phyloP scores from a whole-genome alignment of 495 filamentous ascomycete genomes.

The Hypoxylon lienhwacheense region DNA sequence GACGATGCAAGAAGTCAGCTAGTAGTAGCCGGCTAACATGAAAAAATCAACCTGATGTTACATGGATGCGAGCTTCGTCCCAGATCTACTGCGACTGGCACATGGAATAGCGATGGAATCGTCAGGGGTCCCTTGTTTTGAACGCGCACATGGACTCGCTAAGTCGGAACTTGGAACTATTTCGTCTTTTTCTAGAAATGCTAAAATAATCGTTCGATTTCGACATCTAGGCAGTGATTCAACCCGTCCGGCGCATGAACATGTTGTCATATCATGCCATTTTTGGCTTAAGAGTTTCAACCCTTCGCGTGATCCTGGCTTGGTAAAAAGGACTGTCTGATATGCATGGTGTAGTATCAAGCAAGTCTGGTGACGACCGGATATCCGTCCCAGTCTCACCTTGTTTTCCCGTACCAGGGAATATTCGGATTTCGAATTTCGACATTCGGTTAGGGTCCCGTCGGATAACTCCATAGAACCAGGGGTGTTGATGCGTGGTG shows the following conservation, averaged over 20 bases:
- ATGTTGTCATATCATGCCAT: conserved; percentile 33
- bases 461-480: conserved; percentile 12
- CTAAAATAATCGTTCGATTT: conserved; percentile 23
- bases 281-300: conserved; percentile 6
- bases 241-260: conserved; percentile 24
- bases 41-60: too few species aligned
- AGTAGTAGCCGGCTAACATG: too few species aligned
- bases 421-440: conserved; percentile 15
- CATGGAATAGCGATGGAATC: conserved; percentile 13
- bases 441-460: conserved; percentile 12
- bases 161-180: conserved; percentile 13
- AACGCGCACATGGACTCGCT: conserved; percentile 14
- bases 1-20: too few species aligned
- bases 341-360: neutral
- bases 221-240: conserved; percentile 15
- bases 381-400: conserved; percentile 1
- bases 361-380: conserved; percentile 20
- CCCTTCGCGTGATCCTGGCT: conserved; percentile 11
- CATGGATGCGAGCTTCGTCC: too few species aligned
- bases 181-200: conserved; percentile 24
- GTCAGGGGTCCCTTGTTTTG: conserved; percentile 8
- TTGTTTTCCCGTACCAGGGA: conserved; percentile 13
- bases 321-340: neutral
- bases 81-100: conserved; percentile 18
- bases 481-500: conserved; percentile 5